phyloP scores from a whole-genome alignment of 331 rosid species.

The Acacia concinna region DNA sequence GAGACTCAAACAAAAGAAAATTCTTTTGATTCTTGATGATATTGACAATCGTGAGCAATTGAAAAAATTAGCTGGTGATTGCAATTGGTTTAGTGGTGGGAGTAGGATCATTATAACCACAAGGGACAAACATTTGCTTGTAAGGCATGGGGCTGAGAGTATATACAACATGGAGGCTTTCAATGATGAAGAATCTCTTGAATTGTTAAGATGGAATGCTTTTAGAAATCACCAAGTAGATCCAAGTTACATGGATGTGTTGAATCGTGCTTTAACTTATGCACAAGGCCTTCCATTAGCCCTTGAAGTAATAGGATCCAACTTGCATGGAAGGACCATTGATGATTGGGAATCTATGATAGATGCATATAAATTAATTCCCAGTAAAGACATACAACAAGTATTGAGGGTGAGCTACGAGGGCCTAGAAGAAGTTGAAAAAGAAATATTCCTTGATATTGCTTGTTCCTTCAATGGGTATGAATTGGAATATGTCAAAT shows the following conservation, averaged over 20 bases:
- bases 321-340: neutral
- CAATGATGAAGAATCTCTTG: neutral
- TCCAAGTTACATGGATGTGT: neutral
- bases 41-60: neutral
- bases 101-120: conserved; percentile 50
- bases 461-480: neutral
- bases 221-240: neutral
- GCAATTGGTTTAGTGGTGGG: conserved; percentile 45
- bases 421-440: neutral
- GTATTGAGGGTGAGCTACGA: neutral
- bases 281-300: neutral
- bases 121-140: conserved; percentile 40
- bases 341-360: conserved; percentile 17
- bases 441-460: neutral
- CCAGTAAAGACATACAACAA: neutral
- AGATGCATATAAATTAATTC: neutral
- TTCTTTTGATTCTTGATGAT: neutral
- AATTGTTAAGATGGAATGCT: neutral
- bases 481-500: neutral
- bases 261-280: neutral
- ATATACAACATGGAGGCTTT: conserved; percentile 30
- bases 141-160: neutral
- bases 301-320: conserved; percentile 30
- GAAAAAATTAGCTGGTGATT: neutral
- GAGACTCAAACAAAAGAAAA: neutral